phyloP scores from a whole-genome alignment of 192 early-diverging fungal species.

The Coemansia guatemalensis region DNA sequence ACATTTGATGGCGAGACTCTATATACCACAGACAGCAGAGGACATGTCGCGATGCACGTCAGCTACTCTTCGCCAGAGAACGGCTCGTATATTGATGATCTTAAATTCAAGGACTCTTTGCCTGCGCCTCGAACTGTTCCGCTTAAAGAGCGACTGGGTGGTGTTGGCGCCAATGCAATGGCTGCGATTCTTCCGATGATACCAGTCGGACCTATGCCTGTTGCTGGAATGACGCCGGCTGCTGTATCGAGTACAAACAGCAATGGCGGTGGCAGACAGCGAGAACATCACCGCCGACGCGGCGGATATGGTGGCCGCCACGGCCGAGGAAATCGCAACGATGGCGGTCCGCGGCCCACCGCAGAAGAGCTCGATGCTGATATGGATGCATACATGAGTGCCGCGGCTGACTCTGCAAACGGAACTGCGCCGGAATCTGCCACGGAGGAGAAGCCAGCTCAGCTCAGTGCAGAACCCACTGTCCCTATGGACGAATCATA shows the following conservation, averaged over 20 bases:
- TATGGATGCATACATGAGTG: conserved; percentile 46
- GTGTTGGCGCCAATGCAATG: conserved; percentile 5
- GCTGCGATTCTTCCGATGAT: conserved; percentile 5
- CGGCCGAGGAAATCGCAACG: conserved; percentile 1
- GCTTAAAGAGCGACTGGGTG: conserved; percentile 15
- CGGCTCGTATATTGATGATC: conserved; percentile 19
- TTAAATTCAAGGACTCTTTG: conserved; percentile 34
- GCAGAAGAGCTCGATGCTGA: conserved; percentile 48
- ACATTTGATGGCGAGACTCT: conserved; percentile 48
- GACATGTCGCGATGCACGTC: conserved; percentile 23
- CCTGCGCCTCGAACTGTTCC: conserved; percentile 19
- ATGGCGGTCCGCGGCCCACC: conserved; percentile 13
- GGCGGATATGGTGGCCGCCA: conserved; percentile 4
- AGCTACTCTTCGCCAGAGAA: conserved; percentile 24
- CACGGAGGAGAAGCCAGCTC: background rate
- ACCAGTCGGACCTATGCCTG: background rate
- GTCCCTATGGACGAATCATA: background rate
- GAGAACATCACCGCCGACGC: conserved; percentile 2
- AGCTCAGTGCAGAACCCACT: background rate
- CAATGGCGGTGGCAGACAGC: background rate
- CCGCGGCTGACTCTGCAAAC: background rate
- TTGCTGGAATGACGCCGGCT: background rate
- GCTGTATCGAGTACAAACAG: background rate
- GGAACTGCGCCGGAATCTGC: background rate
- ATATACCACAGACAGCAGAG: conserved; percentile 24